Percentiles rank a stretch among this genome's conserved stretches.
Conservation (phyloP, 176 grass and related monocot species). For the Elaeis guineensis region DNA sequence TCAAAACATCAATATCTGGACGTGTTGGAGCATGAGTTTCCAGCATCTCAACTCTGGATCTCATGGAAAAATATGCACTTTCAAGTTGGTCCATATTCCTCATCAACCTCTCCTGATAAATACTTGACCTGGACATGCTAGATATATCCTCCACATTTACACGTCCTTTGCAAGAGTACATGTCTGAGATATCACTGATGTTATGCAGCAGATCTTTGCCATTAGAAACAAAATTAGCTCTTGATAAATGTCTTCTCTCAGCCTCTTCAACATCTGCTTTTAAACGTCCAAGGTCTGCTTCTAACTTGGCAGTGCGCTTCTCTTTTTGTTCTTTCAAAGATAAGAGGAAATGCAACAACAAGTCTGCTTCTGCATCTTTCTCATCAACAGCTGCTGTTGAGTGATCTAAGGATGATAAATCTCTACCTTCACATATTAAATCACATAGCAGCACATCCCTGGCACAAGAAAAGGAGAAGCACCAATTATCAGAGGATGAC, state of each 20-base stretch:
- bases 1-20: constrained; percentile 58
- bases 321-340: constrained; percentile 82
- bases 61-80: constrained; percentile 76
- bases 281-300: constrained; percentile 48
- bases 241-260: constrained; percentile 39
- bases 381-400: constrained; percentile 40
- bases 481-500: constrained; percentile 18
- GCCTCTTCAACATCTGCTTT: constrained; percentile 59
- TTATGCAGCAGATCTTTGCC: constrained; percentile 19
- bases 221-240: constrained; percentile 24
- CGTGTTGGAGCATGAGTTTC: constrained; percentile 37
- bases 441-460: constrained; percentile 83
- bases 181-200: constrained; percentile 25
- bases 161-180: constrained; percentile 16
- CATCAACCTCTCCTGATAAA: constrained; percentile 60
- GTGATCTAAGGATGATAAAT: constrained; percentile 50
- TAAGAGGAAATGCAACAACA: constrained; percentile 58
- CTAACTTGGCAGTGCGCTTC: constrained; percentile 50
- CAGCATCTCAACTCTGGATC: constrained; percentile 46
- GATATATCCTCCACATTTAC: constrained; percentile 25
- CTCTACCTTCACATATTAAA: constrained; percentile 56
- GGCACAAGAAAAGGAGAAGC: constrained; percentile 18
- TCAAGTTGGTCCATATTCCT: constrained; percentile 76
- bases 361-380: constrained; percentile 58
- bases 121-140: constrained; percentile 24